phyloP scores from a whole-genome alignment of 805 yeast genomes.

The Saturnispora besseyi region DNA sequence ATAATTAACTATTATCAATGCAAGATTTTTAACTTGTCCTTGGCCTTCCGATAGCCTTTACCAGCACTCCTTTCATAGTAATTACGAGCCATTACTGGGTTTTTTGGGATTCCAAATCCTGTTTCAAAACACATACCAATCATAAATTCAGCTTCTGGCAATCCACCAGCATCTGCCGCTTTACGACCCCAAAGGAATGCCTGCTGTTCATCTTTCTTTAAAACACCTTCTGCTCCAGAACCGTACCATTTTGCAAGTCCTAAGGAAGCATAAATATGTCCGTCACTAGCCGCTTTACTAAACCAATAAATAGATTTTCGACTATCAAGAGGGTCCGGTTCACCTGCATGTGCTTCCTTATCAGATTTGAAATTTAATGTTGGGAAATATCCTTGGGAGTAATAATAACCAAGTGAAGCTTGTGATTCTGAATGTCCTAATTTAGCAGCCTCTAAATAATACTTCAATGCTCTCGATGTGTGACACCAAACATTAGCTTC shows the following conservation, averaged over 20 bases:
- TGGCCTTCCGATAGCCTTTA: conserved; percentile 52
- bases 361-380: conserved; percentile 27
- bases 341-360: conserved; percentile 19
- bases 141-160: conserved; percentile 58
- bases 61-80: conserved; percentile 55
- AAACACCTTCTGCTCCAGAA: conserved; percentile 47
- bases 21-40: conserved; percentile 27
- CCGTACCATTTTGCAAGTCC: conserved; percentile 73
- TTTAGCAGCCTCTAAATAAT: conserved; percentile 51
- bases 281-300: conserved; percentile 53
- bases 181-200: conserved; percentile 59
- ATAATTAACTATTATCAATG: background rate
- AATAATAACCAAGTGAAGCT: conserved; percentile 60
- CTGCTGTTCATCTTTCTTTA: conserved; percentile 49
- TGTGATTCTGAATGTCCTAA: conserved; percentile 59
- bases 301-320: conserved; percentile 66
- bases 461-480: conserved; percentile 36
- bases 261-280: conserved; percentile 59
- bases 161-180: conserved; percentile 48
- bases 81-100: conserved; percentile 35
- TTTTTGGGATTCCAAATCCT: conserved; percentile 47
- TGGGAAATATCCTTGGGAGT: conserved; percentile 52
- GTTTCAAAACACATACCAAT: conserved; percentile 59
- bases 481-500: conserved; percentile 27
- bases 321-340: conserved; percentile 37